Base-by-base conservation (phyloP, 2,329 filamentous ascomycete species). In the Podosphaera leucotricha region DNA sequence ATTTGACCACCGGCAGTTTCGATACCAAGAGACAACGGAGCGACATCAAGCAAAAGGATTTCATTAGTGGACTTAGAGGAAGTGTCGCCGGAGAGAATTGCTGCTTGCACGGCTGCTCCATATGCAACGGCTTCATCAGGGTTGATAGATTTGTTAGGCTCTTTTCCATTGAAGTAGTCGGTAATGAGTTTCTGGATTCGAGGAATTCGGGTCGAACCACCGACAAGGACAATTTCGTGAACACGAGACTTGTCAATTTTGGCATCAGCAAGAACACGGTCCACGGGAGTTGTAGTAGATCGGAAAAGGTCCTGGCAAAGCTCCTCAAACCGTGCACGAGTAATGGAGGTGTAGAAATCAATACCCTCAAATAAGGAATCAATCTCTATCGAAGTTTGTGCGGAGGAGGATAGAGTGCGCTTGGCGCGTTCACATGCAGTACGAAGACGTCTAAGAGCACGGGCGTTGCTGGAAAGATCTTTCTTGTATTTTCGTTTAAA, bases 181-280 rank as follows among this genome's bases (percentile, higher is more conserved):
- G 93, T 93, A 63, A 94, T 86, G 38, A 85, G 90, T 69, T 94
- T 85, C 50, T 75, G 72, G 54, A 95, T 87, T 80, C 94, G 94
- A 62, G 87, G 87, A 86, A 95, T 95, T 70, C 87, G 87, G 57
- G 87, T 94, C 86, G 94, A 94, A 67, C 87, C 87, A 77, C 87
- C 87, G 45, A 95, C 87, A 38, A 95, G 79, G 62, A 95, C 93
- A 55, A 95, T 83, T 62, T 95, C 87, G 66, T 94, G 83, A 61
- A 95, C 92, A 49, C 94, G 86, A 69, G 85, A 92, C 55, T 86
- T 75, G 63, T 82, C 70, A 40, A 95, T 75, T 64, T 78, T 77
- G 61, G 87, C 87, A 64, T 95, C 87, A 76, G 94, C 94, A 48
- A 95, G 71, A 18, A 86, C 87, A 75, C 93, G 94, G 66, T 85